Conservation (phyloP, 257 asterid species). For the Ilex asprella region DNA sequence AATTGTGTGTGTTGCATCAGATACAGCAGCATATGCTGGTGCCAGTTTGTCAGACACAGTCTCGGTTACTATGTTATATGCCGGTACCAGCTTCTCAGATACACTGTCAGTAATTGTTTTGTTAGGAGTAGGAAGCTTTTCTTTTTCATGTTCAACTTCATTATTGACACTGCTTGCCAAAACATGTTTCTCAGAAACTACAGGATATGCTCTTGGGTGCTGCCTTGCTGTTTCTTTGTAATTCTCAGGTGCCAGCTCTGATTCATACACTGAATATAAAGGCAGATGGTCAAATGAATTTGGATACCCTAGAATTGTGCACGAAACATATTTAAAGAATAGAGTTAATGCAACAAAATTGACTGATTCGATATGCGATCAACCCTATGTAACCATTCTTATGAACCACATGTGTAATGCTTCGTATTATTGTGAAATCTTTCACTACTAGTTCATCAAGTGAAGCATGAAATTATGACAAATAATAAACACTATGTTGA, state of each 20-base stretch:
- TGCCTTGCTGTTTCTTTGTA: slow-evolving; percentile 70
- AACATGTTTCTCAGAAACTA: slow-evolving; percentile 49
- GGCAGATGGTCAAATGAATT: not conserved
- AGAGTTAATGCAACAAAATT: not conserved
- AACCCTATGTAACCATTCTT: too few species aligned
- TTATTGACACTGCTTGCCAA: slow-evolving; percentile 26
- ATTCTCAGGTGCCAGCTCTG: slow-evolving; percentile 68
- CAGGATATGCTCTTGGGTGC: slow-evolving; percentile 79
- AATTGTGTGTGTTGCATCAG: slow-evolving; percentile 51
- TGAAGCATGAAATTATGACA: not conserved
- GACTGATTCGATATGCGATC: too few species aligned
- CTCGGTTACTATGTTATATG: slow-evolving; percentile 48
- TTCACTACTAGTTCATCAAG: not conserved
- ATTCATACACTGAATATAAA: slow-evolving; percentile 72
- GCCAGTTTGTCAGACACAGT: slow-evolving; percentile 39
- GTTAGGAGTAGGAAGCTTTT: slow-evolving; percentile 18
- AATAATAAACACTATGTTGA: not conserved
- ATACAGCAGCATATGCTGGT: slow-evolving; percentile 51
- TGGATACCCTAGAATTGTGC: not conserved
- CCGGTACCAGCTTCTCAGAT: slow-evolving; percentile 48
- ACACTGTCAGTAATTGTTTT: slow-evolving; percentile 34
- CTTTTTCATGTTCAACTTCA: slow-evolving; percentile 12
- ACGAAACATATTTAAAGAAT: not conserved
- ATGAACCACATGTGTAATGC: too few species aligned
- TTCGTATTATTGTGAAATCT: not conserved